A percentile compares a stretch with the other conserved stretches of the same genome.
These are phyloP conservation scores for Leccinum angustisporum DNA, from an alignment of 1,284 basidiomycete genomes.

Conservation along the genomic window DNA sequence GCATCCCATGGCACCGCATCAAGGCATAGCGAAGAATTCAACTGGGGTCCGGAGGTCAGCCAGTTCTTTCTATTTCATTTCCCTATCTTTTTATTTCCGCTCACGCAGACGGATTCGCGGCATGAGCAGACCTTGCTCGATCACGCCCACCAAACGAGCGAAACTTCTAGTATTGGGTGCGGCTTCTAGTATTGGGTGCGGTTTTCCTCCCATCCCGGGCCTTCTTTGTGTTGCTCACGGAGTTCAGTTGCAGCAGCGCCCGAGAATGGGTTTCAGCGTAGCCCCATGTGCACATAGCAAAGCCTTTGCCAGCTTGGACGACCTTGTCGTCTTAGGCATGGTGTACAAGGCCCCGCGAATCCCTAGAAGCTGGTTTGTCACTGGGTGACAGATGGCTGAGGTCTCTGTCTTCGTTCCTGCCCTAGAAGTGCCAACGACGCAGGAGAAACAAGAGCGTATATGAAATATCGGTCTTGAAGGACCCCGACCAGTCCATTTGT, in stretches of 20 bases:
- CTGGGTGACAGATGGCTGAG: too few relatives aligned
- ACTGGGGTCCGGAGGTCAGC: constrained; percentile 11
- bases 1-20: neutral
- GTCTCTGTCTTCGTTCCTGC: too few relatives aligned
- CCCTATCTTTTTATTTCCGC: neutral
- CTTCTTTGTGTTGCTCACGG: neutral
- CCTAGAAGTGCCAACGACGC: too few relatives aligned
- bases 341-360: too few relatives aligned
- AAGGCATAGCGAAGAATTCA: neutral
- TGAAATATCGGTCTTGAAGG: constrained; percentile 44
- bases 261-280: too few relatives aligned
- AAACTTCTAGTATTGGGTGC: neutral
- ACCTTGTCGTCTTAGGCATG: too few relatives aligned
- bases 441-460: constrained; percentile 54
- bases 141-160: neutral
- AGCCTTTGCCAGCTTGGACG: too few relatives aligned
- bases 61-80: neutral
- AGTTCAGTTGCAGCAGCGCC: too few relatives aligned
- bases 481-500: constrained; percentile 20
- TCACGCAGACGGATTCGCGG: constrained; percentile 11
- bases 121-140: constrained; percentile 1
- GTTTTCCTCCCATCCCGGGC: neutral
- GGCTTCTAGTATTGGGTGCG: neutral
- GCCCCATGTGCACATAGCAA: too few relatives aligned
- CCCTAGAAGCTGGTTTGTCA: too few relatives aligned